Evolutionary conservation across 371 early-diverging fungal species (phyloP).

Genomic region (Nematocida minor): DNA sequence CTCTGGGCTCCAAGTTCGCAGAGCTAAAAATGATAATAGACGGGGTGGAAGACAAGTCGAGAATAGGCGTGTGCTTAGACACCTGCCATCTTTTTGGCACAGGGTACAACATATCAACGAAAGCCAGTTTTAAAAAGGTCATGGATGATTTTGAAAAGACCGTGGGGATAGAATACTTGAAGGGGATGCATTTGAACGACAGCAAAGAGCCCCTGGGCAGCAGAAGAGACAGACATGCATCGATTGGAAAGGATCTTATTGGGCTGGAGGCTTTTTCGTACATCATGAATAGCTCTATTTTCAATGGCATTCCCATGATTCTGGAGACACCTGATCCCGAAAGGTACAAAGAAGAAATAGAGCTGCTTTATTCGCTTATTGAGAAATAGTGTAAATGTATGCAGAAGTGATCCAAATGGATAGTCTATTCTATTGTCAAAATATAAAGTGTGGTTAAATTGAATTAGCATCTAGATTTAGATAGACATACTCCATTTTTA

Average conservation of each 20-base stretch:
- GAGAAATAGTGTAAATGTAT: background rate
- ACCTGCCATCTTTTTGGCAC: slow-evolving; percentile 71
- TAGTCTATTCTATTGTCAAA: background rate
- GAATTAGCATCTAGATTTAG: background rate
- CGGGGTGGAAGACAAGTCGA: slow-evolving; percentile 66
- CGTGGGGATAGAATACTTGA: slow-evolving; percentile 67
- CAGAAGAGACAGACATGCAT: slow-evolving; percentile 68
- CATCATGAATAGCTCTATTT: slow-evolving; percentile 67
- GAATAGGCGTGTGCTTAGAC: slow-evolving; percentile 70
- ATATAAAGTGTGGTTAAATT: background rate
- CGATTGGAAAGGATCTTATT: slow-evolving; percentile 68
- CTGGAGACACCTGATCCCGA: slow-evolving; percentile 68
- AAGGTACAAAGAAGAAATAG: slow-evolving; percentile 59
- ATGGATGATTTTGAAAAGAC: slow-evolving; percentile 66
- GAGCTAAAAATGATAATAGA: slow-evolving; percentile 67
- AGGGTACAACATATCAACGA: slow-evolving; percentile 69
- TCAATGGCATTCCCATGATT: slow-evolving; percentile 67
- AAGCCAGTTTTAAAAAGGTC: slow-evolving; percentile 65
- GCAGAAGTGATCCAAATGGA: background rate
- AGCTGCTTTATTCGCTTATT: slow-evolving; percentile 43
- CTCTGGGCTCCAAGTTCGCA: slow-evolving; percentile 67
- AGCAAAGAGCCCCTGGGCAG: slow-evolving; percentile 65
- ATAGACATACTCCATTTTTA: background rate
- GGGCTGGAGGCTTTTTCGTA: slow-evolving; percentile 67
- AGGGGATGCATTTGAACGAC: slow-evolving; percentile 70